These are phyloP conservation scores for Blastomyces emzantsi DNA, from an alignment of 2,329 filamentous ascomycete genomes.

Conservation along the genomic window DNA sequence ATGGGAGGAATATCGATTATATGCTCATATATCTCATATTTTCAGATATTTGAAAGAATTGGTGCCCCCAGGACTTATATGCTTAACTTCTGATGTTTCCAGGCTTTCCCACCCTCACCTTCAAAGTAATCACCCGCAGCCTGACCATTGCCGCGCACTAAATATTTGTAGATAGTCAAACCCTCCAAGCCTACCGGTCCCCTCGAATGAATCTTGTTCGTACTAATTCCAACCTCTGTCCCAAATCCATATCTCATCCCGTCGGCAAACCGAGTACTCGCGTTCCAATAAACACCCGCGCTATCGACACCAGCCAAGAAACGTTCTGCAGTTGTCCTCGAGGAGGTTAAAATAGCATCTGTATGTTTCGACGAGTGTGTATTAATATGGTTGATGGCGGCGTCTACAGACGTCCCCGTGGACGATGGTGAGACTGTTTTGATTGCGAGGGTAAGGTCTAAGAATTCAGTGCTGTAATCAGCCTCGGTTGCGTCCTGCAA, in stretches of 20 bases:
- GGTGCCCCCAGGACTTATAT: constrained; percentile 7
- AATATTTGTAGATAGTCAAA: constrained; percentile 95
- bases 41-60: neutral
- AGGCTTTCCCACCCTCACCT: constrained; percentile 45
- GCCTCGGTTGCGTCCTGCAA: constrained; percentile 57
- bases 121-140: constrained; percentile 61
- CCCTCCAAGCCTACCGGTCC: constrained; percentile 92
- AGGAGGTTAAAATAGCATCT: constrained; percentile 74
- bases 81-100: constrained; percentile 47
- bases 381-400: constrained; percentile 85
- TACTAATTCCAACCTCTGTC: constrained; percentile 96
- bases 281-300: constrained; percentile 94
- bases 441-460: constrained; percentile 74
- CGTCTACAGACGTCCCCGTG: constrained; percentile 43
- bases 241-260: constrained; percentile 97
- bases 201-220: constrained; percentile 93
- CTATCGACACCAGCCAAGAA: constrained; percentile 85
- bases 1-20: neutral
- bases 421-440: constrained; percentile 55
- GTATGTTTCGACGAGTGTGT: constrained; percentile 87
- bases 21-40: neutral
- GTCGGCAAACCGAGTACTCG: constrained; percentile 86
- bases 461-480: constrained; percentile 84
- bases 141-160: constrained; percentile 75
- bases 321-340: constrained; percentile 57